Evolutionary conservation across 257 asterid genomes (phyloP).

Genomic region (Solanum clarkiae): DNA sequence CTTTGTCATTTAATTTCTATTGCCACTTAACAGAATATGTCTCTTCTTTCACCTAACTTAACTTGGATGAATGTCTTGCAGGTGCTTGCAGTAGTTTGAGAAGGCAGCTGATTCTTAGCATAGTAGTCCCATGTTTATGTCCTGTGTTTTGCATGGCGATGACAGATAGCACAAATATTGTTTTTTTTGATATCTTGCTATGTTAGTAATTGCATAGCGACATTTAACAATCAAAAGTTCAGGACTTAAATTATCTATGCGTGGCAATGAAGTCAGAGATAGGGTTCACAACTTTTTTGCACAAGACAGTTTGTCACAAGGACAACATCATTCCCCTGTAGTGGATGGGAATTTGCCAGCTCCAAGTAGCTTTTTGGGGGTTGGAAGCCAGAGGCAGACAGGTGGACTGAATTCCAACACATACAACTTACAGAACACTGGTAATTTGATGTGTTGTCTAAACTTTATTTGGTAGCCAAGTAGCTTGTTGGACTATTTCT

Average conservation of each 20-base stretch:
- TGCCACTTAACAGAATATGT: not conserved
- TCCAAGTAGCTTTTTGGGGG: constrained; percentile 38
- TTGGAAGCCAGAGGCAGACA: constrained; percentile 45
- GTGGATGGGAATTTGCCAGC: constrained; percentile 54
- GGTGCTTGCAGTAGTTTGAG: not conserved
- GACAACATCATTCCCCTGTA: constrained; percentile 46
- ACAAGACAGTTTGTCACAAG: constrained; percentile 56
- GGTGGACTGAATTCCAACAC: constrained; percentile 26
- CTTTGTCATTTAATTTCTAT: not conserved
- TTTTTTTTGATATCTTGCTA: not conserved
- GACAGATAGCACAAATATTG: not conserved
- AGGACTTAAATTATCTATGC: constrained; percentile 60
- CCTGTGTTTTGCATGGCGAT: not conserved
- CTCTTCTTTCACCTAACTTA: not conserved
- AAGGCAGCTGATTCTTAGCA: not conserved
- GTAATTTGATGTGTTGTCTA: constrained; percentile 6
- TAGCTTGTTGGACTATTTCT: not conserved
- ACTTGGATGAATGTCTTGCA: not conserved
- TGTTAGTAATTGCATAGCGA: not conserved
- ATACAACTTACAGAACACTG: constrained; percentile 32
- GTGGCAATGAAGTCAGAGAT: constrained; percentile 83
- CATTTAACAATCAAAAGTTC: constrained; percentile 1
- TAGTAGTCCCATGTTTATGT: not conserved
- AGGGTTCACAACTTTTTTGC: constrained; percentile 91
- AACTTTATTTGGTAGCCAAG: not conserved